A percentile compares a stretch with the other conserved stretches of the same genome.
These are phyloP conservation scores for Claviceps cyperi DNA, from an alignment of 2,329 filamentous ascomycete genomes.

Conservation along the genomic window DNA sequence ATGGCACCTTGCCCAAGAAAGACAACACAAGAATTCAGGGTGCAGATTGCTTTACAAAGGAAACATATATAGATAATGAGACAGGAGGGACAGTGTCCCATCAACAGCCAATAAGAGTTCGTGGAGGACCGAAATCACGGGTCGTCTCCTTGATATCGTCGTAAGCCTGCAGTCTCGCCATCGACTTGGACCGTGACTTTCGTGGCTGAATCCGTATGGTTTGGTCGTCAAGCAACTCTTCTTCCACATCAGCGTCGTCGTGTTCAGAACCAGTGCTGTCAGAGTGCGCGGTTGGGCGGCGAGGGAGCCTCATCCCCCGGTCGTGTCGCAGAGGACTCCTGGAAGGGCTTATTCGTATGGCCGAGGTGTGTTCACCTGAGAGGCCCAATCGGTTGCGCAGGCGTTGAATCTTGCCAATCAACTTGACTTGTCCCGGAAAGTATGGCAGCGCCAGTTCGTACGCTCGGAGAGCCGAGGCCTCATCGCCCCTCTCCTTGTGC, in stretches of 20 bases:
- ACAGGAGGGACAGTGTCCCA: not conserved
- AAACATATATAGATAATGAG: not conserved
- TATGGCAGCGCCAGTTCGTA: constrained; percentile 73
- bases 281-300: not conserved
- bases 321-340: constrained; percentile 3
- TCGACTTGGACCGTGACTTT: constrained; percentile 3
- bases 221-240: constrained; percentile 13
- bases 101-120: not conserved
- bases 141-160: constrained; percentile 16
- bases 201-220: constrained; percentile 10
- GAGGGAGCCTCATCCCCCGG: constrained; percentile 1
- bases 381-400: constrained; percentile 37
- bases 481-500: constrained; percentile 71
- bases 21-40: too few species aligned
- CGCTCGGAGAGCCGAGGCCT: constrained; percentile 64
- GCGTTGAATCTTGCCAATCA: constrained; percentile 54
- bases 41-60: too few species aligned
- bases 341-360: not conserved
- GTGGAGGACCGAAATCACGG: not conserved
- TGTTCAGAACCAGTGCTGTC: not conserved
- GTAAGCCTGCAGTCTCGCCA: constrained; percentile 12
- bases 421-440: constrained; percentile 74
- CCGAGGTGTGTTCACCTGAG: constrained; percentile 3
- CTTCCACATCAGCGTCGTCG: constrained; percentile 12
- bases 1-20: too few species aligned